These are phyloP conservation scores for Fusarium oxysporum DNA, from an alignment of 2,329 filamentous ascomycete genomes.

Conservation along the genomic window DNA sequence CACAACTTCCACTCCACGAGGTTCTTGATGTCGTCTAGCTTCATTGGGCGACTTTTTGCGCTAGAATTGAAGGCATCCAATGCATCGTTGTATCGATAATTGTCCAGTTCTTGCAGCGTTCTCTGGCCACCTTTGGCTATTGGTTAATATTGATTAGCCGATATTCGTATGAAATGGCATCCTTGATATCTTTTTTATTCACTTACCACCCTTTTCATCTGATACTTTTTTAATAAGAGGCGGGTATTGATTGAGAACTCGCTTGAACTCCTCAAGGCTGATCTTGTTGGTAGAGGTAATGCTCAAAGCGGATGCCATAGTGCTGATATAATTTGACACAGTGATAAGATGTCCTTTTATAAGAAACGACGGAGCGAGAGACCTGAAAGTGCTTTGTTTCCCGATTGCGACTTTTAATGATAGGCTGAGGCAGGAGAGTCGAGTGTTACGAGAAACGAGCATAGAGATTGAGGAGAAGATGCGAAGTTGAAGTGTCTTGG, in stretches of 20 bases:
- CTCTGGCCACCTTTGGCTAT: slow-evolving; percentile 62
- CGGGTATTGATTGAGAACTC: slow-evolving; percentile 54
- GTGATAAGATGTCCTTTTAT: neutral
- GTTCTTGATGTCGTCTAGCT: slow-evolving; percentile 66
- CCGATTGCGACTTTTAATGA: neutral
- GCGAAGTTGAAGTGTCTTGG: neutral
- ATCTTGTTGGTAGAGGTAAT: slow-evolving; percentile 40
- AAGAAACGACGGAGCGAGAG: neutral
- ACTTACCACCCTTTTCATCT: slow-evolving; percentile 57
- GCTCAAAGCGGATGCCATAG: slow-evolving; percentile 31
- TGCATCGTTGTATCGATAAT: slow-evolving; percentile 68
- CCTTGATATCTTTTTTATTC: neutral
- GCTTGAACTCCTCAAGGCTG: slow-evolving; percentile 50
- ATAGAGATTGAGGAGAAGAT: slow-evolving; percentile 7
- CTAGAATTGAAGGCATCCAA: slow-evolving; percentile 57
- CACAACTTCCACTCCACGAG: slow-evolving; percentile 80
- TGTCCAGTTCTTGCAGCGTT: slow-evolving; percentile 68
- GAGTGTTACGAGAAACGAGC: neutral
- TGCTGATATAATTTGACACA: neutral
- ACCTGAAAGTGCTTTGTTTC: neutral
- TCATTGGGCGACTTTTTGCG: slow-evolving; percentile 56
- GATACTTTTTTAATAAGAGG: slow-evolving; percentile 58
- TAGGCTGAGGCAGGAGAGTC: neutral
- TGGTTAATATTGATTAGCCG: slow-evolving; percentile 7
- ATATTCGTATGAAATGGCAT: neutral